Evolutionary conservation across 768 basidiomycete species (phyloP).

Genomic region (Panellus pusillus): DNA sequence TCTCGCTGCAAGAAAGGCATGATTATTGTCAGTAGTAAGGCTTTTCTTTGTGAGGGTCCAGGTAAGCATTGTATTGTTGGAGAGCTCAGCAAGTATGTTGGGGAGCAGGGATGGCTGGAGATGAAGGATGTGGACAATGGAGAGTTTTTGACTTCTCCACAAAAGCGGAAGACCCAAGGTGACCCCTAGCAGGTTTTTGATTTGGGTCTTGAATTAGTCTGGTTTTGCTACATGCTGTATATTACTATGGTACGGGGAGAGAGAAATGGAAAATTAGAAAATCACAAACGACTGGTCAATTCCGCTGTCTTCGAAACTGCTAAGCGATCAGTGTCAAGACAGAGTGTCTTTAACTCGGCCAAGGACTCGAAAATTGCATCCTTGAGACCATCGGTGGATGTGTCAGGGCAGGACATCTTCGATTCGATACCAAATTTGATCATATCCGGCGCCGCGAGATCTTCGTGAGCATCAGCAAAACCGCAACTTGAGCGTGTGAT

Average conservation of each 20-base stretch:
- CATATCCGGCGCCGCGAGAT: slow-evolving; percentile 73
- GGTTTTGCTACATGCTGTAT: slow-evolving; percentile 8
- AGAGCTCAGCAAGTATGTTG: slow-evolving; percentile 37
- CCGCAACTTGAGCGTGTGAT: background rate
- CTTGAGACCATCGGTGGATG: slow-evolving; percentile 73
- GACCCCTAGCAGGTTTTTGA: background rate
- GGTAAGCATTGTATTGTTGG: slow-evolving; percentile 52
- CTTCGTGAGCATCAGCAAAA: slow-evolving; percentile 38
- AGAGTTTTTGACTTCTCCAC: slow-evolving; percentile 26
- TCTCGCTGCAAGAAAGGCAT: slow-evolving; percentile 77
- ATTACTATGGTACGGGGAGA: background rate
- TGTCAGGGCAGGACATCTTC: slow-evolving; percentile 67
- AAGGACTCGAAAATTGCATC: slow-evolving; percentile 60
- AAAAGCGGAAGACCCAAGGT: slow-evolving; percentile 5
- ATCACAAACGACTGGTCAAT: slow-evolving; percentile 32
- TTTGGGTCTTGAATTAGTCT: background rate
- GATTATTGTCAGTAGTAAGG: slow-evolving; percentile 66
- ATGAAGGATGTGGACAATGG: slow-evolving; percentile 39
- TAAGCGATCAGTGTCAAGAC: slow-evolving; percentile 31
- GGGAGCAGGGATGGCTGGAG: slow-evolving; percentile 39
- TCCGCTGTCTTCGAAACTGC: slow-evolving; percentile 1
- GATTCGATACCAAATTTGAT: slow-evolving; percentile 95
- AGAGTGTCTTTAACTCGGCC: slow-evolving; percentile 65
- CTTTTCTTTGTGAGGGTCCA: slow-evolving; percentile 54
- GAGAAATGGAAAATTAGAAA: slow-evolving; percentile 12